Evolutionary conservation across 306 rosid species (phyloP).

Genomic region (Sphenostylis stenocarpa): DNA sequence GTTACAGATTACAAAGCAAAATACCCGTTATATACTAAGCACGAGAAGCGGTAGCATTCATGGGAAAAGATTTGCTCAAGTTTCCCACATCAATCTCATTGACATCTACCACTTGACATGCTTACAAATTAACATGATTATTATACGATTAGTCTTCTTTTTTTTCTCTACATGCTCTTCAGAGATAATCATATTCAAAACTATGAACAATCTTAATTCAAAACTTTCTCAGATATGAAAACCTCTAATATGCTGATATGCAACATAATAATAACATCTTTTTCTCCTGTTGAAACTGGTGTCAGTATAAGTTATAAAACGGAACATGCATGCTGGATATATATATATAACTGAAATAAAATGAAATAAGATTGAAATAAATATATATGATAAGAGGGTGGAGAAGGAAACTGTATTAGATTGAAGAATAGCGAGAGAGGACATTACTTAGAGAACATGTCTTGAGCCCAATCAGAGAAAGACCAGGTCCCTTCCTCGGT

Average conservation of each 20-base stretch:
- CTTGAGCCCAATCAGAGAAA: constrained; percentile 33
- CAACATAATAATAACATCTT: not conserved
- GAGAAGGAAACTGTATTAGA: not conserved
- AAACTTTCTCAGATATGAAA: too few species aligned
- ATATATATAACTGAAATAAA: not conserved
- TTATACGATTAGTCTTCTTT: not conserved
- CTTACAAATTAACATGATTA: not conserved
- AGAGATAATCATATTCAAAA: too few species aligned
- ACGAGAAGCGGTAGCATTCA: not conserved
- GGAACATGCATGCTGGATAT: not conserved
- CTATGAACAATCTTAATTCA: too few species aligned
- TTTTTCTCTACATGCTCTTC: not conserved
- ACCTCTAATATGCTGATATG: too few species aligned
- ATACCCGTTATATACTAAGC: not conserved
- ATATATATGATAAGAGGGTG: not conserved
- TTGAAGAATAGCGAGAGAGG: not conserved
- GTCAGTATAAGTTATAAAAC: not conserved
- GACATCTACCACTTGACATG: not conserved
- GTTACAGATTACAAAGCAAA: not conserved
- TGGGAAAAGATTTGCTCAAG: not conserved
- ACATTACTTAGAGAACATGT: constrained; percentile 43
- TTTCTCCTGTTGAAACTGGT: not conserved
- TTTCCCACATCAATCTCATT: not conserved
- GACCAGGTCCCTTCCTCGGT: constrained; percentile 29
- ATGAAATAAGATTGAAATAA: not conserved